Base-by-base conservation (phyloP, 208 protist genomes). In the Phytomonas serpens region DNA sequence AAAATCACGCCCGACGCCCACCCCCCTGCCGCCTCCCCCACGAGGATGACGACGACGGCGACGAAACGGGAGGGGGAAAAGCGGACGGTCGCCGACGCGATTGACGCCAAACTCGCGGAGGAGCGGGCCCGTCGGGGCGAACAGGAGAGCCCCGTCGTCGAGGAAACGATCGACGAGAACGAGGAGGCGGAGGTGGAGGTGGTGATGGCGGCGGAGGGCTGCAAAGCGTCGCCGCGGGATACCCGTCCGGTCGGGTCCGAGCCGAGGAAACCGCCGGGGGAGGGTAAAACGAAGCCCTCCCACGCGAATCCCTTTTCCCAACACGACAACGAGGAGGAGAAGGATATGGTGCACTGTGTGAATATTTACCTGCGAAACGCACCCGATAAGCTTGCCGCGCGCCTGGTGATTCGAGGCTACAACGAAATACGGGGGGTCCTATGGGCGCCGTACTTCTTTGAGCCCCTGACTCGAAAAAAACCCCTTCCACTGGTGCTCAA, bases 391-490 rank as follows among this genome's bases (percentile, higher is more conserved):
- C 73, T 88, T 4, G 85, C 82, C 2, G 84, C 77, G 14, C 83
- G 88, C 1, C 70, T 93, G 47, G 81, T 76, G 27, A 75, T 93
- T 30, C 78, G 84, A 13, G 88, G 87, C 34, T 84, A 85, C 64
- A 89, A 80, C 38, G 88, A 93, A 67, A 74, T 94, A 29, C 91
- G 88, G 34, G 91, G 91, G 13, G 88, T 88, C 27, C 68, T 74
- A 7, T 96, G 86, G 85, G 88, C 91, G 0, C 91, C 91, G 27
- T 96, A 85, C 71, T 93, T 96, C 61, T 52, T 96, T 23, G 72
- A 85, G 71, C 85, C 89, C 13, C 32, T 89, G 9, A 33, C 64
- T 0, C 19, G 65, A 23, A 64, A 74, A 2, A 67, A 79, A 29
- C 51, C 65, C 37, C 11, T 11, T 40, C 37, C 11, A 11, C 37